phyloP scores from a whole-genome alignment of 371 early-diverging fungal genomes.

The Mucor circinelloides region DNA sequence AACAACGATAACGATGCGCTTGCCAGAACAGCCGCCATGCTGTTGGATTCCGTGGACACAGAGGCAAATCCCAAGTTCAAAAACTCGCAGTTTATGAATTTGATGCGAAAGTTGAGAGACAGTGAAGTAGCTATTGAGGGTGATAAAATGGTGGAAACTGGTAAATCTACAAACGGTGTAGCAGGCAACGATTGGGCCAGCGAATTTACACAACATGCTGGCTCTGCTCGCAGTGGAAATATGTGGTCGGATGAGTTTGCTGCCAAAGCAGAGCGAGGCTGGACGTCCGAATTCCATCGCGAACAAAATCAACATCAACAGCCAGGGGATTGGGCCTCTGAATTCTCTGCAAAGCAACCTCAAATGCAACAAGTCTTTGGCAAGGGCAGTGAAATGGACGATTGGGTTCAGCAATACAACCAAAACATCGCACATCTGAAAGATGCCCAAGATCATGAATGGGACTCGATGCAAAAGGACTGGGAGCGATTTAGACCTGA shows the following conservation, averaged over 20 bases:
- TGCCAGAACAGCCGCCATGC: conserved; percentile 82
- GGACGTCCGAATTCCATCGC: conserved; percentile 53
- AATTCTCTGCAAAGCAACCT: conserved; percentile 40
- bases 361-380: conserved; percentile 64
- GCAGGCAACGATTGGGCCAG: conserved; percentile 51
- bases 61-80: conserved; percentile 90
- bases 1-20: conserved; percentile 65
- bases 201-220: conserved; percentile 44
- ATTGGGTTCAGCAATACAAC: conserved; percentile 76
- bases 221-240: conserved; percentile 13
- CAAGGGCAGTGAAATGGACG: conserved; percentile 36
- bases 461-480: conserved; percentile 78
- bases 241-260: conserved; percentile 34
- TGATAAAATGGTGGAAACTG: conserved; percentile 74
- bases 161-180: conserved; percentile 16
- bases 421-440: conserved; percentile 71
- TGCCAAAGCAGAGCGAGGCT: conserved; percentile 39
- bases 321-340: conserved; percentile 56
- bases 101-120: conserved; percentile 91
- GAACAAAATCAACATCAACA: conserved; percentile 28
- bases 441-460: conserved; percentile 71
- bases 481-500: conserved; percentile 56
- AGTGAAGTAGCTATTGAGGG: conserved; percentile 84
- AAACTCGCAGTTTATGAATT: conserved; percentile 84
- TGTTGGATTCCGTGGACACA: conserved; percentile 76